Base-by-base conservation (phyloP, 2,329 filamentous ascomycete genomes). In the Beauveria sp. region DNA sequence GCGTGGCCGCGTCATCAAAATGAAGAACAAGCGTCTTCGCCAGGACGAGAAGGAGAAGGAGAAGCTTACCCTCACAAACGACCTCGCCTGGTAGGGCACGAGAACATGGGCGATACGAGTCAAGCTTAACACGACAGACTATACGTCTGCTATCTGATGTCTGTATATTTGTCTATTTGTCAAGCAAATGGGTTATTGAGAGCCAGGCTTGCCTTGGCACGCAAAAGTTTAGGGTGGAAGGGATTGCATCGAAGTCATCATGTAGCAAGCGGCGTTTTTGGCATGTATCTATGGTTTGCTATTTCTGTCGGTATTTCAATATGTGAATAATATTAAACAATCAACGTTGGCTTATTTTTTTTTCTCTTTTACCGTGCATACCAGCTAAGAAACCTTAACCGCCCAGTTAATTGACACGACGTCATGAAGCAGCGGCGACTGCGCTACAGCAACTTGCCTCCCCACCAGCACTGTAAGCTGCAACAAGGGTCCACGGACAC, bases 31-130 rank as follows among this genome's bases (percentile, higher is more conserved):
- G 74, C 72, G 74, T 66, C 71, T 72, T 68, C 75, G 76, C 67
- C 73, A 86, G 81, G 81, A 38, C 28, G 55, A 58, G 43, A 58
- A 86, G 74, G 83, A 91, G 77, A 91, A 93, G 70, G 72, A 75
- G 69, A 77, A 77, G 74, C 67, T 76, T 66, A 71, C 69, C 51
- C 67, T 79, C 49, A 75, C 75, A 64, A 74, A 78, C 71, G 74
- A 77, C 63, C 67, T 78, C 62, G 70, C 71, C n/a, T 78, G 77
- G 75, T 78, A 71, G 68, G 40, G 6, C 16, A 24, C 6, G 12
- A 14, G 20, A 4, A 7, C 6, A 9, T 50, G 31, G 24, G 20
- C 28, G 20, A 12, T 8, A 5, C 14, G 20, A 49, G n/a, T 24
- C 6, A n/a, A 16, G 5, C 4, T 9, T 7, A 34, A 40, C 20